Evolutionary conservation across 2,329 filamentous ascomycete genomes (phyloP).

Genomic region (Fusarium protoensiforme): DNA sequence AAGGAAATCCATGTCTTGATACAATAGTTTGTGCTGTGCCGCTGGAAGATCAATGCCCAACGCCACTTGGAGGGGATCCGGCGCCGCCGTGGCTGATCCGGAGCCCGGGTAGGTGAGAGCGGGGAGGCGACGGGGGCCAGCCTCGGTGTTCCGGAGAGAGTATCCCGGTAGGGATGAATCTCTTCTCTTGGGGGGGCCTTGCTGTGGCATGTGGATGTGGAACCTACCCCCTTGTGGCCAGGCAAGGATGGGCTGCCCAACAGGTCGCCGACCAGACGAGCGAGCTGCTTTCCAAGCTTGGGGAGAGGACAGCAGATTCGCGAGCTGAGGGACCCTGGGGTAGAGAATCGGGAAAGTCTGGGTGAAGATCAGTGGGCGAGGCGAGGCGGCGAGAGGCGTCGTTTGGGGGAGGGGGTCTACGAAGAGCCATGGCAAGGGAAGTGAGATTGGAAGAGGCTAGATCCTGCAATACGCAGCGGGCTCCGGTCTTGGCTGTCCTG

Average conservation of each 20-base stretch:
- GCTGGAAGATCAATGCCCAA: background rate
- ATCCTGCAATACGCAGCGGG: slow-evolving; percentile 21
- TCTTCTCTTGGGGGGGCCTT: background rate
- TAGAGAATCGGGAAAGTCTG: background rate
- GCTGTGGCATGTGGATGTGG: slow-evolving; percentile 6
- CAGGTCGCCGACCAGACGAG: background rate
- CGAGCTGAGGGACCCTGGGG: slow-evolving; percentile 21
- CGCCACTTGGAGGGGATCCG: background rate
- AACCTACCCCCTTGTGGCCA: background rate
- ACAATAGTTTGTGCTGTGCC: background rate
- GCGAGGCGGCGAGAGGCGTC: slow-evolving; percentile 1
- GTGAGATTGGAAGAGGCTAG: slow-evolving; percentile 13
- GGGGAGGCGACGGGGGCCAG: background rate
- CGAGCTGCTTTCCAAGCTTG: slow-evolving; percentile 5
- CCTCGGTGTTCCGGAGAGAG: background rate
- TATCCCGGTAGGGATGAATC: background rate
- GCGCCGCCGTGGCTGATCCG: background rate
- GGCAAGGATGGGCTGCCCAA: background rate
- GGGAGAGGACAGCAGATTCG: slow-evolving; percentile 19
- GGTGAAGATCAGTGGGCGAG: slow-evolving; percentile 19
- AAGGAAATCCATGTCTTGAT: background rate
- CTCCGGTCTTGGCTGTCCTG: background rate
- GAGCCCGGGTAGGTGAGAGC: background rate
- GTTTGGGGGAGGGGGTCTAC: background rate
- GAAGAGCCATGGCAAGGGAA: background rate